Conservation (phyloP, 2,329 filamentous ascomycete species). For the Fusarium devonianum region DNA sequence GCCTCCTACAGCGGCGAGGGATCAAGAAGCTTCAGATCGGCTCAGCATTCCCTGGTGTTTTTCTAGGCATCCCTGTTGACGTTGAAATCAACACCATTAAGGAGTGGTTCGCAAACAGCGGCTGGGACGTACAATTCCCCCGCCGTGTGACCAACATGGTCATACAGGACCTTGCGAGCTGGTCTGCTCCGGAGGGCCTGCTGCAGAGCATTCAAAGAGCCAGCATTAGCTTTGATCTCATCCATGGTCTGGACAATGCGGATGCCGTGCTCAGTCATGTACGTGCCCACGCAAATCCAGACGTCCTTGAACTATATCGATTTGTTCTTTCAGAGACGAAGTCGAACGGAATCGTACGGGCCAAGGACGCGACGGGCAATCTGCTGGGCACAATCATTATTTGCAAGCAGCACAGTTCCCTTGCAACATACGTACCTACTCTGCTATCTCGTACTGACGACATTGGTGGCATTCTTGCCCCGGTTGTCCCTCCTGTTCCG, state of each 20-base stretch:
- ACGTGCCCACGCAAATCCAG: conserved; percentile 75
- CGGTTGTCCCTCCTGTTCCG: conserved; percentile 73
- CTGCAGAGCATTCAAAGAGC: conserved; percentile 75
- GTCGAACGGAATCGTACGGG: conserved; percentile 82
- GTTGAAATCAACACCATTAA: conserved; percentile 56
- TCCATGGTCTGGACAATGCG: conserved; percentile 79
- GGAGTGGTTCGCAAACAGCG: conserved; percentile 88
- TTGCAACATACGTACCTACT: conserved; percentile 74
- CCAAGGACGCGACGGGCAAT: conserved; percentile 72
- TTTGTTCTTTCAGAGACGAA: conserved; percentile 74
- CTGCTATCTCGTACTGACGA: conserved; percentile 66
- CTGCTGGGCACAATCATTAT: conserved; percentile 82
- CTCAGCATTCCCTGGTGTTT: conserved; percentile 81
- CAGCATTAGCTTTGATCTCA: conserved; percentile 81
- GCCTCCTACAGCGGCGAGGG: conserved; percentile 71
- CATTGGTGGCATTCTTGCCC: conserved; percentile 80
- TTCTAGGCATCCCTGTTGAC: conserved; percentile 77
- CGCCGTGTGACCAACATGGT: conserved; percentile 70
- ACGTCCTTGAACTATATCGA: conserved; percentile 81
- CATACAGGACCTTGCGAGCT: conserved; percentile 74
- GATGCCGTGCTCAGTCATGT: conserved; percentile 79
- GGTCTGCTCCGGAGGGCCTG: conserved; percentile 79
- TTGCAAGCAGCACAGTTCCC: conserved; percentile 72
- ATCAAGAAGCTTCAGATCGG: conserved; percentile 85
- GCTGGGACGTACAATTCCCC: conserved; percentile 78